Evolutionary conservation across 2,329 filamentous ascomycete genomes (phyloP).

Genomic region (Hymenoscyphus fraxineus): DNA sequence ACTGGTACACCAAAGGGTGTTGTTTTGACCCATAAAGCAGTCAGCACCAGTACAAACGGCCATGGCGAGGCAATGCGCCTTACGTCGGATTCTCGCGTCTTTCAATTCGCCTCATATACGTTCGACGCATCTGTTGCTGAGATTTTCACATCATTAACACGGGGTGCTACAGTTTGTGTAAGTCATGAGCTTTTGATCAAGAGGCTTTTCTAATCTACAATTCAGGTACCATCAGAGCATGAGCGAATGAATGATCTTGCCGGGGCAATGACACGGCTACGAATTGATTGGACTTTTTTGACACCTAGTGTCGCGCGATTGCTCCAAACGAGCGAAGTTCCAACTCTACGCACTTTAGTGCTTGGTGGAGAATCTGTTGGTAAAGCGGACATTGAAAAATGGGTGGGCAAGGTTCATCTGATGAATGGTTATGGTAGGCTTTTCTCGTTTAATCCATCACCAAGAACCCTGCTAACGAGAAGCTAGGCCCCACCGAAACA

Average conservation of each 20-base stretch:
- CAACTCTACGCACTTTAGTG: slow-evolving; percentile 22
- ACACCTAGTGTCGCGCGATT: slow-evolving; percentile 27
- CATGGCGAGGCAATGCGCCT: slow-evolving; percentile 3
- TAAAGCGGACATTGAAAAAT: slow-evolving; percentile 33
- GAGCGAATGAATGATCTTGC: slow-evolving; percentile 36
- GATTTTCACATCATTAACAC: slow-evolving; percentile 1
- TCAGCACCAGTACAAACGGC: slow-evolving; percentile 9
- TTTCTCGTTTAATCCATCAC: background rate
- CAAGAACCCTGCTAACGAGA: slow-evolving; percentile 25
- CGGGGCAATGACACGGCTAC: slow-evolving; percentile 24
- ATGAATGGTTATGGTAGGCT: background rate
- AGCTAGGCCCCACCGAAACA: slow-evolving; percentile 16
- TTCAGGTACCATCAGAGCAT: background rate
- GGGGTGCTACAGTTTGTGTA: slow-evolving; percentile 2
- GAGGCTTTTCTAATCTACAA: too few relatives aligned
- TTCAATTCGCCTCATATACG: slow-evolving; percentile 15
- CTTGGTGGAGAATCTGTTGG: slow-evolving; percentile 35
- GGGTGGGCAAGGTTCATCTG: background rate
- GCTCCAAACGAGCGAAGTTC: slow-evolving; percentile 19
- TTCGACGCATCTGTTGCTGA: slow-evolving; percentile 3
- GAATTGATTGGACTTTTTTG: slow-evolving; percentile 21
- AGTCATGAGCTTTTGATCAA: too few relatives aligned
- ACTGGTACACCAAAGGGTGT: slow-evolving; percentile 22
- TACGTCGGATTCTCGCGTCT: background rate
- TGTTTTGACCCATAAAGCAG: slow-evolving; percentile 13